Evolutionary conservation across 2,329 filamentous ascomycete genomes (phyloP).

Genomic region (Pseudonectria buxi): DNA sequence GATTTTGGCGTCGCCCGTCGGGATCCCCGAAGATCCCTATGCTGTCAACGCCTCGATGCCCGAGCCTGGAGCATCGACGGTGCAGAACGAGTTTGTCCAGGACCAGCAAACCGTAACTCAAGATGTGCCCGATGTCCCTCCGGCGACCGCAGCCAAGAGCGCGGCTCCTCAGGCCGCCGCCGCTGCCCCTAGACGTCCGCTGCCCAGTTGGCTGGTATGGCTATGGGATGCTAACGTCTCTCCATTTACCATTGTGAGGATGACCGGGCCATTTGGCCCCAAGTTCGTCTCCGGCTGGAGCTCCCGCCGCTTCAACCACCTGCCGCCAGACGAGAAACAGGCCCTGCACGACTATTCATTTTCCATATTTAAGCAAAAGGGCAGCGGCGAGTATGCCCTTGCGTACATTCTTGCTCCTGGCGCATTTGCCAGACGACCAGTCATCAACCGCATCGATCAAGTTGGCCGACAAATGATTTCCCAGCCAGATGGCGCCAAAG

Average conservation of each 20-base stretch:
- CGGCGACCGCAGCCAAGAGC: constrained; percentile 36
- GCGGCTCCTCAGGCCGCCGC: constrained; percentile 25
- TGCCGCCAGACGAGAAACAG: constrained; percentile 72
- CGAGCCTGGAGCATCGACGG: constrained; percentile 64
- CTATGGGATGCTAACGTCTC: constrained; percentile 97
- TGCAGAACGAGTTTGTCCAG: constrained; percentile 73
- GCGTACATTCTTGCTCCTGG: constrained; percentile 90
- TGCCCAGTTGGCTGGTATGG: constrained; percentile 83
- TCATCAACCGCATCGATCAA: constrained; percentile 80
- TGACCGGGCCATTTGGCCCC: constrained; percentile 82
- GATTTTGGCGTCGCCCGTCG: constrained; percentile 89
- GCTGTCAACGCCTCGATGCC: constrained; percentile 76
- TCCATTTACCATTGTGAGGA: constrained; percentile 84
- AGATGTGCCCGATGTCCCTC: constrained; percentile 4
- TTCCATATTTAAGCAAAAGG: constrained; percentile 84
- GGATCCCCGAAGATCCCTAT: constrained; percentile 89
- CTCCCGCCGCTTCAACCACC: constrained; percentile 81
- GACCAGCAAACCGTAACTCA: constrained; percentile 53
- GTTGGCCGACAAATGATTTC: constrained; percentile 66
- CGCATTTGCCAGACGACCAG: constrained; percentile 79
- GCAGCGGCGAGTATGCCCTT: constrained; percentile 88
- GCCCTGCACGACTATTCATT: constrained; percentile 92
- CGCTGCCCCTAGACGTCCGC: constrained; percentile 40
- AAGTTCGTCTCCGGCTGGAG: constrained; percentile 94
- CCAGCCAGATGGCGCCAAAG: constrained; percentile 17